These are phyloP conservation scores for Echria macrotheca DNA, from an alignment of 495 filamentous ascomycete species.

Conservation along the genomic window DNA sequence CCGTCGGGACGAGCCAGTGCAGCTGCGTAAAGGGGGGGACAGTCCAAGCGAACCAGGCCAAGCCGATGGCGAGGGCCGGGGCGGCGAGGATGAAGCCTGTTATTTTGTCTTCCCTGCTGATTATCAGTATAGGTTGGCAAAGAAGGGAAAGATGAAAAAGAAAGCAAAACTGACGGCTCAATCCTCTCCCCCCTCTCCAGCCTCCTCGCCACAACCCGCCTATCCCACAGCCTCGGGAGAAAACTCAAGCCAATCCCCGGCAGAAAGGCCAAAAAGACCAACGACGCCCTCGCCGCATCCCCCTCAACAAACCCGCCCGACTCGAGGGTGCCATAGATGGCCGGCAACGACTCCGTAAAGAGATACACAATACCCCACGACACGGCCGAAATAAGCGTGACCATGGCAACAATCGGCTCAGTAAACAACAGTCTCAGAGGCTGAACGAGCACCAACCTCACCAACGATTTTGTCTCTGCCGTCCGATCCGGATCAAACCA, in stretches of 20 bases:
- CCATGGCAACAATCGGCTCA: slow-evolving; percentile 32
- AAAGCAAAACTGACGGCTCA: slow-evolving; percentile 12
- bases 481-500: slow-evolving; percentile 13
- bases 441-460: slow-evolving; percentile 4
- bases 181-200: slow-evolving; percentile 12
- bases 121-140: not conserved
- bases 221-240: slow-evolving; percentile 41
- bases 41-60: slow-evolving; percentile 45
- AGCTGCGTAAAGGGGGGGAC: slow-evolving; percentile 36
- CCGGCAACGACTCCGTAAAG: slow-evolving; percentile 45
- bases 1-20: slow-evolving; percentile 30
- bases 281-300: too few species aligned
- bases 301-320: slow-evolving; percentile 28
- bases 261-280: slow-evolving; percentile 43
- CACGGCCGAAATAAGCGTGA: slow-evolving; percentile 24
- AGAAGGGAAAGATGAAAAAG: slow-evolving; percentile 18
- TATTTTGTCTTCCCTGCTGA: slow-evolving; percentile 46
- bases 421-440: slow-evolving; percentile 28
- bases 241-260: slow-evolving; percentile 39
- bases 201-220: slow-evolving; percentile 15
- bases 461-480: not conserved
- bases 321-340: slow-evolving; percentile 38
- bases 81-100: slow-evolving; percentile 42
- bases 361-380: slow-evolving; percentile 50
- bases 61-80: slow-evolving; percentile 38